Conservation (phyloP, 148 eudicot genomes). For the Silene latifolia region DNA sequence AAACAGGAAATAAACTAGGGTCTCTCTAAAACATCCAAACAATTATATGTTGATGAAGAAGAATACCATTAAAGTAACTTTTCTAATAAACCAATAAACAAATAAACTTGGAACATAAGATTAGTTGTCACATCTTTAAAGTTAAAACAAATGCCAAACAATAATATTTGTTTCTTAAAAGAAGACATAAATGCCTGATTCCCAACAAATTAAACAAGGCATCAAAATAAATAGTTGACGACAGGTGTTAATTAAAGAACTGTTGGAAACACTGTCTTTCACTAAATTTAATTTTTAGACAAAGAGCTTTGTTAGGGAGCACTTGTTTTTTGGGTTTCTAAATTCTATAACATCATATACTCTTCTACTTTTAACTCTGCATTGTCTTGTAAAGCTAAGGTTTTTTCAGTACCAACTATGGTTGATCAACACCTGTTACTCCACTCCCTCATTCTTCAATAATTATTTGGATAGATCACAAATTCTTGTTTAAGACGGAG, state of each 20-base stretch:
- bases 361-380: not conserved
- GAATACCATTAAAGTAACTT: not conserved
- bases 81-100: not conserved
- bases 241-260: conserved; percentile 4
- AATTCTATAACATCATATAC: conserved; percentile 18
- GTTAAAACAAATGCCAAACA: not conserved
- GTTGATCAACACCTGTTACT: conserved; percentile 29
- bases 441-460: not conserved
- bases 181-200: not conserved
- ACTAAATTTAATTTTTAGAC: conserved; percentile 5
- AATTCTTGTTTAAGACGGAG: too few species aligned
- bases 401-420: not conserved
- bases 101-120: not conserved
- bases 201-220: conserved; percentile 5
- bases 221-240: not conserved
- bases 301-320: conserved; percentile 15
- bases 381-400: conserved; percentile 1
- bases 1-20: not conserved
- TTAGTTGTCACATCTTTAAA: not conserved
- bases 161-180: not conserved
- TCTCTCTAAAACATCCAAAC: not conserved
- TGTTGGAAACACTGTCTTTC: not conserved
- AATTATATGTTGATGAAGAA: too few species aligned
- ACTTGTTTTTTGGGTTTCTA: conserved; percentile 25
- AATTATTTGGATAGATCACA: too few species aligned